Base-by-base conservation (phyloP, 2,329 filamentous ascomycete species). In the Alternaria alternata region DNA sequence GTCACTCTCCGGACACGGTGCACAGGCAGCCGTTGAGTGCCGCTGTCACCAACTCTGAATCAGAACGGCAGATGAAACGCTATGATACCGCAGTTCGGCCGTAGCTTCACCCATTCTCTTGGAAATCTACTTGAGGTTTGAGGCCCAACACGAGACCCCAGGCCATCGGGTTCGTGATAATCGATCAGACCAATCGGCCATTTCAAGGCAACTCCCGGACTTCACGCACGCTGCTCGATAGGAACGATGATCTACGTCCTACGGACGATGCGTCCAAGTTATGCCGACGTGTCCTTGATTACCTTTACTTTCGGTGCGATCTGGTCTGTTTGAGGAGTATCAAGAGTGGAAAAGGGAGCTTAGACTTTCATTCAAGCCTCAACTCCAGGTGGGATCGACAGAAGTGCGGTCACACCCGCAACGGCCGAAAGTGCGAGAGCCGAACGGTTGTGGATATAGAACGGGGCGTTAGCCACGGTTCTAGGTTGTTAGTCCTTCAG, bases 391-490 rank as follows among this genome's bases (percentile, higher is more conserved):
- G 24, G 4, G 48, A 53, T 57, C 48, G 41, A 52, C 49, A 28
- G 24, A 24, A n/a, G 48, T 42, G 36, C 48, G 48, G 55, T n/a
- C 42, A 14, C 7, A 43, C 55, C 55, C 41, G 48, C 39, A 52
- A 53, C 32, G 30, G 22, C 39, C 39, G 34, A 51, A 26, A 42
- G 30, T 36, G 55, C 14, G n/a, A 52, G 55, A 24, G 20, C 32
- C 5, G n/a, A 24, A 24, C 22, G 42, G 4, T 20, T 28, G 32
- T 46, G 51, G 22, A 38, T 49, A 38, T 53, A 57, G 51, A 41
- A 53, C 48, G 48, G 32, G 43, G 30, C 22, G 18, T 26, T 38
- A 26, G 39, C 41, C 30, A 43, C 41, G 48, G 16, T 43, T 36
- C 24, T 12, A 41, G 24, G 24, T 42, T 24, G n/a, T 18, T 16